A percentile compares a stretch with the other conserved stretches of the same genome.
Conservation (phyloP, 805 yeast species). For the Yueomyces sp. region DNA sequence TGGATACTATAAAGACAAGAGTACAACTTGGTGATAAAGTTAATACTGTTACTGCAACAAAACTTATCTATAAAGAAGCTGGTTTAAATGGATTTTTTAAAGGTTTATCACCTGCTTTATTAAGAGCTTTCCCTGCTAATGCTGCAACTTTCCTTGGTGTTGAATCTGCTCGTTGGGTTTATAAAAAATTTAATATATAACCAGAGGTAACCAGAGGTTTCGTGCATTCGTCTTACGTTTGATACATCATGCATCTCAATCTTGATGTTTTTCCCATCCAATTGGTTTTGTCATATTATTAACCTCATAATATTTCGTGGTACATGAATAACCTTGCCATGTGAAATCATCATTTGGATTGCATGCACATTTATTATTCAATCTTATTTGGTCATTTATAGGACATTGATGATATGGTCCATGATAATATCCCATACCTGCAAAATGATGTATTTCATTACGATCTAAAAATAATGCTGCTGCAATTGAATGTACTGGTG, state of each 20-base stretch:
- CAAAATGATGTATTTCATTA: slow-evolving; percentile 65
- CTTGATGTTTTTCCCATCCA: slow-evolving; percentile 42
- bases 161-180: slow-evolving; percentile 49
- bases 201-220: not conserved
- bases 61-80: slow-evolving; percentile 45
- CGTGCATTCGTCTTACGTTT: too few species aligned
- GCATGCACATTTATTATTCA: slow-evolving; percentile 56
- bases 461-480: slow-evolving; percentile 64
- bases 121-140: slow-evolving; percentile 94
- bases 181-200: slow-evolving; percentile 22
- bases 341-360: slow-evolving; percentile 59
- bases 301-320: slow-evolving; percentile 45
- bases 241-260: too few species aligned
- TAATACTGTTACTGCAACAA: slow-evolving; percentile 36
- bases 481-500: slow-evolving; percentile 84
- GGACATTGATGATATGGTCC: slow-evolving; percentile 76
- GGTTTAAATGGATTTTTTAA: slow-evolving; percentile 84
- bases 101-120: slow-evolving; percentile 90
- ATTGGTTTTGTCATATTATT: slow-evolving; percentile 44
- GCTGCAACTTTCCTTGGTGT: slow-evolving; percentile 98
- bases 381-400: slow-evolving; percentile 45
- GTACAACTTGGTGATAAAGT: slow-evolving; percentile 20
- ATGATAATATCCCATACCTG: slow-evolving; percentile 76
- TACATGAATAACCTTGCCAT: slow-evolving; percentile 64
- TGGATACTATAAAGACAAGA: slow-evolving; percentile 73